Base-by-base conservation (phyloP, 805 yeast species). In the Lachancea waltii region DNA sequence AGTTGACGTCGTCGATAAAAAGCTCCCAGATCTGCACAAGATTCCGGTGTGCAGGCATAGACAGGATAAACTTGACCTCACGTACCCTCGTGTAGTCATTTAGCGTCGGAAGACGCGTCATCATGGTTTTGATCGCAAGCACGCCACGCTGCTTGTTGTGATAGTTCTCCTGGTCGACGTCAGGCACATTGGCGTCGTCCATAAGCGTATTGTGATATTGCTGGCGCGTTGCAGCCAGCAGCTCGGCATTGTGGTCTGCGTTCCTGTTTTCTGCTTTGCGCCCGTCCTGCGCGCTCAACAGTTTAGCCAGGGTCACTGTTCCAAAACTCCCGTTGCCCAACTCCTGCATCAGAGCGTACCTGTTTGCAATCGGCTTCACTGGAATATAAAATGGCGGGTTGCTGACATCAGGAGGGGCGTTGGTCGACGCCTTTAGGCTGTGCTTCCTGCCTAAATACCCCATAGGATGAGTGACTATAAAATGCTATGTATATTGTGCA, bases 121-220 rank as follows among this genome's bases (percentile, higher is more conserved):
- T 75, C 82, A 89, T 79, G 5, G 84, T 78, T 56, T 89, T 89
- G 38, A 89, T 74, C 2, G 97, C 97, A 33, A 86, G 94, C 13
- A 65, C 40, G 7, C 68, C 63, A 27, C 60, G 57, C 17, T 45
- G 42, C 42, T 63, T 64, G 35, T 62, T 63, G 30, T 50, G 41
- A 35, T 42, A 46, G 43, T 65, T 65, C 35, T 63, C 64, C 37
- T 54, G 43, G 9, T 37, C 36, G 25, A 45, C 54, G n/a, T 40
- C 22, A 5, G 35, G 26, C 16, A 45, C 37, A 1, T 33, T 38
- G 8, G 40, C 32, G 37, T 62, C 62, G 33, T 74, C 72, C 60
- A 81, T 51, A 45, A 82, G 54, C 0, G 90, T 79, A 20, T 55
- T 41, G 20, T 38, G 41, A 30, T 41, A 40, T 20, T 26, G 36